These are phyloP conservation scores for Pycnococcus provasolii DNA, from an alignment of 139 green algal species.

Conservation along the genomic window DNA sequence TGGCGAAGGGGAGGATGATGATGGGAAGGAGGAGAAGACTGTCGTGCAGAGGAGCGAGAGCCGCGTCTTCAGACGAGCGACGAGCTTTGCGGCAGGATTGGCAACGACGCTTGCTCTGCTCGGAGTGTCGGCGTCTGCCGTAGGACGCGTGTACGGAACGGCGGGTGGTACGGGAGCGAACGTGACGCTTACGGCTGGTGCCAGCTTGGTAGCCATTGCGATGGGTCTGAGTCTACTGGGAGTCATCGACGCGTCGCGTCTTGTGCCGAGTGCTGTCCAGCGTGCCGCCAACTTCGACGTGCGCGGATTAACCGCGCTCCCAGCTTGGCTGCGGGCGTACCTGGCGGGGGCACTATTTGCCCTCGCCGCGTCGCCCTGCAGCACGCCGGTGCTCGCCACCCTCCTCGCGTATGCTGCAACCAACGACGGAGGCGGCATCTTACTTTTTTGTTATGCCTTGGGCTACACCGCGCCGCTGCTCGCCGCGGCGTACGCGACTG, in stretches of 20 bases:
- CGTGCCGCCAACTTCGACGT: conserved; percentile 59
- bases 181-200: no score
- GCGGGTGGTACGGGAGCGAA: no score
- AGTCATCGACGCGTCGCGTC: conserved; percentile 52
- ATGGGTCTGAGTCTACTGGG: conserved; percentile 93
- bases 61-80: conserved; percentile 25
- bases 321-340: conserved; percentile 59
- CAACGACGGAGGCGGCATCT: conserved; percentile 20
- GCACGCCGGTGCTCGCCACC: conserved; percentile 86
- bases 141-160: not conserved
- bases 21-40: not conserved
- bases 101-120: conserved; percentile 74
- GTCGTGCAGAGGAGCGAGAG: not conserved
- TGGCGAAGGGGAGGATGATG: not conserved
- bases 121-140: conserved; percentile 52
- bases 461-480: conserved; percentile 90
- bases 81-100: conserved; percentile 68
- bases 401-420: conserved; percentile 81
- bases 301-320: conserved; percentile 25
- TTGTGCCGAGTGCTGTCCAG: conserved; percentile 4
- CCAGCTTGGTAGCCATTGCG: conserved; percentile 53
- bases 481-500: conserved; percentile 69
- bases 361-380: conserved; percentile 87
- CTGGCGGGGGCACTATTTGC: conserved; percentile 84
- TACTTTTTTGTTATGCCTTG: conserved; percentile 36